Base-by-base conservation (phyloP, 257 asterid genomes). In the Vinca minor region DNA sequence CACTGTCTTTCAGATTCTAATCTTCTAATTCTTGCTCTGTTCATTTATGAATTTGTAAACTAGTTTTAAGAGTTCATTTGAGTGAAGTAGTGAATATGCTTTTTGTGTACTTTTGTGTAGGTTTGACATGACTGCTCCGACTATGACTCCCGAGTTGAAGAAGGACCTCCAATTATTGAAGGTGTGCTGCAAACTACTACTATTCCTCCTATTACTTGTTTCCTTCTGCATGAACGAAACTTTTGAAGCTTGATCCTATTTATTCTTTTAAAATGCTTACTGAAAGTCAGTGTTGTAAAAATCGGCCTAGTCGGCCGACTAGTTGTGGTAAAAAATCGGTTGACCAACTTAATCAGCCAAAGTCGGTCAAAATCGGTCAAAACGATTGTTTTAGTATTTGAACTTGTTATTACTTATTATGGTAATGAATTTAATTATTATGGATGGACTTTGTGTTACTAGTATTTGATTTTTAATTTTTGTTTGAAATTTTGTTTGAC, bases 101-200 rank as follows among this genome's bases (percentile, higher is more conserved):
- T 13, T 12, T 29, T 42, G 10, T 21, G 68, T 29, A 32, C 17
- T 57, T 63, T 63, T 47, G 52, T 25, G 59, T 69, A 91, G 97
- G 97, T 91, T 91, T 74, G 96, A 91, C 72, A 91, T 88, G 96
- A 91, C 91, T 66, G 97, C 97, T 26, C 95, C 82, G 49, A 84
- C 87, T 36, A 69, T 92, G 15, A 92, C 96, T 4, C 96, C 97
- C 31, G 95, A 87, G 82, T 84, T 89, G 70, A 84, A 92, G 69
- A 84, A 72, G 28, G 96, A 92, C 77, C 96, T 92, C 59, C 86
- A 89, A 79, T 64, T 89, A 34, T 71, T 92, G 74, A 92, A 89
- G 95, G 95, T 92, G 49, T 42, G 38, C 8, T n/a, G 59, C n/a
- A 10, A 4, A 15, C 38, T 15, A 8, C 28, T 28, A 29, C 15